phyloP scores from a whole-genome alignment of 257 asterid genomes.

The Solanum chmielewskii region DNA sequence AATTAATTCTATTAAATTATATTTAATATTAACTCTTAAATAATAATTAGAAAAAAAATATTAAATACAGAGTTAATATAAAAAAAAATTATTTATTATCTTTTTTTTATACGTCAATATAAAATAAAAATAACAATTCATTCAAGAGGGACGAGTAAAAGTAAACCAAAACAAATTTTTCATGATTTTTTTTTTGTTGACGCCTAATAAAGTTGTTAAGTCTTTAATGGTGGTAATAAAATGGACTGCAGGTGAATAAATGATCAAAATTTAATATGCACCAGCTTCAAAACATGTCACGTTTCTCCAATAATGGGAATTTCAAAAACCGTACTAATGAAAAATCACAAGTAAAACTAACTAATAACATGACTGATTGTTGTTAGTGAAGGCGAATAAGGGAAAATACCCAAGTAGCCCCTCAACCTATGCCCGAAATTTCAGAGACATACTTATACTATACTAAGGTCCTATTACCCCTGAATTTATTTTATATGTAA shows the following conservation, averaged over 20 bases:
- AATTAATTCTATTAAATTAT: too few relatives aligned
- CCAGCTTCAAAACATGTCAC: background rate
- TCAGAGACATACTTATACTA: too few relatives aligned
- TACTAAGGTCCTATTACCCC: too few relatives aligned
- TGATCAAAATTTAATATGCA: background rate
- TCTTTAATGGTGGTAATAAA: background rate
- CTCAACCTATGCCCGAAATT: too few relatives aligned
- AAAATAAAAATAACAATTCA: too few relatives aligned
- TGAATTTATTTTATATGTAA: too few relatives aligned
- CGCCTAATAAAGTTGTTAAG: background rate
- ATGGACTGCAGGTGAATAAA: background rate
- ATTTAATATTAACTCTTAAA: too few relatives aligned
- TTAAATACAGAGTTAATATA: accelerated
- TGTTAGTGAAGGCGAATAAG: background rate
- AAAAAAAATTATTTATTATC: too few relatives aligned
- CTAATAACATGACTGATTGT: background rate
- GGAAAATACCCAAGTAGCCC: too few relatives aligned
- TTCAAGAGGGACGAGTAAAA: too few relatives aligned
- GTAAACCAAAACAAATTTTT: background rate
- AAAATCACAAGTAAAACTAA: background rate
- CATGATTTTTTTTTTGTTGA: background rate
- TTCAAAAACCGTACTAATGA: background rate
- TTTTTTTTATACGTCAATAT: too few relatives aligned
- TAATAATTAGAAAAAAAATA: too few relatives aligned
- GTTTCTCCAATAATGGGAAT: background rate